Evolutionary conservation across 106 monocot genomes (phyloP), one percentile per base, ranked within the genome.

Genomic region (Dactylorhiza incarnata): DNA sequence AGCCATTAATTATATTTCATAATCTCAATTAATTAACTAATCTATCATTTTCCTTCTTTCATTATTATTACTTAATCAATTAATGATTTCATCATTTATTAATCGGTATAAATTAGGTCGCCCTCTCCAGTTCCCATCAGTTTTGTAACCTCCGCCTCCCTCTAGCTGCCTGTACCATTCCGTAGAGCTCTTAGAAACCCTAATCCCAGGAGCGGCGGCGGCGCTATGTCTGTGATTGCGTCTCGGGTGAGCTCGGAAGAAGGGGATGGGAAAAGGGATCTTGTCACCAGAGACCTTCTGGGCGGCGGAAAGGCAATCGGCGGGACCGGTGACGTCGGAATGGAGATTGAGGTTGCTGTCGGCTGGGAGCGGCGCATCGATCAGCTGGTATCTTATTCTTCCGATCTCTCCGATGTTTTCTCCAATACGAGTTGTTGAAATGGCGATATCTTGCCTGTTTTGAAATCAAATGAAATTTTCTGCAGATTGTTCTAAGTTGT

Each of bases 221-320:
- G 22, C 59, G 16, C 1, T 5, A 14, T 6, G 59, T 9, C 66
- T 6, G n/a, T 23, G 72, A 72, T 72, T 47, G 72, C 72, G 17
- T 47, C 72, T 22, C 22, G 49, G 49, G 72, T 72, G 48, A 72
- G 72, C 48, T 72, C 72, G 49, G 49, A 72, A 48, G 72, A 72
- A 11, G 47, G 47, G 0, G 48, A 72, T 20, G 72, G 48, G 5
- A 72, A 49, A n/a, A 47, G 72, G 72, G 49, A 49, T 72, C 72
- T 49, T 0, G 72, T 72, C 48, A 72, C 72, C 2, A 72, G 44
- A 24, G 72, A 72, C 12, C 72, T 72, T 10, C 72, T 72, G 5
- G 49, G 72, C 49, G 72, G 72, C n/a, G 72, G 72, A 0, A 72
- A 48, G 48, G 22, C 16, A 15, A 17, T 72, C 72, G 69, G 17